These are phyloP conservation scores for Thecamonas trahens DNA, from an alignment of 78 protist species.

Conservation along the genomic window DNA sequence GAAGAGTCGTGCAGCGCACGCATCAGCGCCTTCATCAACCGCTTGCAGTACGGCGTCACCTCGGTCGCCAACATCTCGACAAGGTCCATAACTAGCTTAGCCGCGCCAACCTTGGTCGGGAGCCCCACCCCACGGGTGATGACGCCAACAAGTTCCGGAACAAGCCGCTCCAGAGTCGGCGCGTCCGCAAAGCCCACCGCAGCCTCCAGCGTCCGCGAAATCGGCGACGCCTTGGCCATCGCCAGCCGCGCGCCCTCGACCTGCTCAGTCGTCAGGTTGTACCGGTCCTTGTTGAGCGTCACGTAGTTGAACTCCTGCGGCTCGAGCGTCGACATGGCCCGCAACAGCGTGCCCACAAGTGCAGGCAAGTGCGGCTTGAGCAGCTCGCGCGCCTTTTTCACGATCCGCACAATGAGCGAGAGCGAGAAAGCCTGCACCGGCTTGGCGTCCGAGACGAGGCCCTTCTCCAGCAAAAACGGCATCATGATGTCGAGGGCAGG, in stretches of 20 bases:
- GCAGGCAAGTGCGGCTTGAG: constrained; percentile 28
- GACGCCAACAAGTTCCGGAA: not conserved
- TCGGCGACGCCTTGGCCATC: not conserved
- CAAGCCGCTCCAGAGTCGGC: not conserved
- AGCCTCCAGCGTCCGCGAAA: not conserved
- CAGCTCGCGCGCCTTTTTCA: constrained; percentile 25
- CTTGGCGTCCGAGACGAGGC: constrained; percentile 23
- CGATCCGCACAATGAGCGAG: constrained; percentile 20
- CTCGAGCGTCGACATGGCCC: constrained; percentile 38
- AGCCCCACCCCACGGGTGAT: constrained; percentile 1
- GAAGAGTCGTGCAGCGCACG: not conserved
- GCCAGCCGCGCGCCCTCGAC: not conserved
- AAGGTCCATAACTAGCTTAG: not conserved
- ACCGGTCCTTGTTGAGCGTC: too few relatives aligned
- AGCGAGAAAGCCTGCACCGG: constrained; percentile 33
- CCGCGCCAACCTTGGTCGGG: not conserved
- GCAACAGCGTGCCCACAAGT: constrained; percentile 21
- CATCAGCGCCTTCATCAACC: too few relatives aligned
- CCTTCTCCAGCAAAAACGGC: constrained; percentile 34
- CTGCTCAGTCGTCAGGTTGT: too few relatives aligned
- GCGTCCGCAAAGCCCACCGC: not conserved
- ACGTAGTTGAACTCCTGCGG: constrained; percentile 47
- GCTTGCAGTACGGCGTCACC: too few relatives aligned
- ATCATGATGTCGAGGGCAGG: constrained; percentile 24
- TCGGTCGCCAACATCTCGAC: too few relatives aligned